Conservation (phyloP, 495 filamentous ascomycete species). For the Neurospora cerealis region DNA sequence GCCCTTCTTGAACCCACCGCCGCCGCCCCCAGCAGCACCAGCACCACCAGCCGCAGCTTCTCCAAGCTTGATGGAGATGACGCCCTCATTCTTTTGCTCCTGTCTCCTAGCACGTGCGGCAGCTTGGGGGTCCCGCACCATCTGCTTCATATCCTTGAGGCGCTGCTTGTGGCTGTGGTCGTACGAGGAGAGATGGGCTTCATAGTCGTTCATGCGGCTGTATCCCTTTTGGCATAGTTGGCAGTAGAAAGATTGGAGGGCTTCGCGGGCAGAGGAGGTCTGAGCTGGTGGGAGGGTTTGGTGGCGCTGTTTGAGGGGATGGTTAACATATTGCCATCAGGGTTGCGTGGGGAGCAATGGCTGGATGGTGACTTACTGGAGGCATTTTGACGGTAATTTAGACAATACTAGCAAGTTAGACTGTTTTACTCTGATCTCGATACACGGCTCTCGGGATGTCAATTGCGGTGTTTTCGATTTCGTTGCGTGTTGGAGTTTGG, state of each 20-base stretch:
- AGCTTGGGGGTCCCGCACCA: constrained; percentile 48
- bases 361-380: constrained; percentile 24
- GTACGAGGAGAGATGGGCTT: constrained; percentile 59
- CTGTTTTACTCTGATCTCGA: not conserved
- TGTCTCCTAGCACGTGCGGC: constrained; percentile 54
- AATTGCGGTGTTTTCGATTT: not conserved
- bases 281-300: constrained; percentile 47
- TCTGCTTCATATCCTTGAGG: constrained; percentile 57
- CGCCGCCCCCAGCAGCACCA: constrained; percentile 9
- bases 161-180: constrained; percentile 61
- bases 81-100: constrained; percentile 58
- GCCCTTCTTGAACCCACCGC: constrained; percentile 44
- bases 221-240: constrained; percentile 62
- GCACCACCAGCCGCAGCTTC: constrained; percentile 14
- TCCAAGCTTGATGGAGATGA: constrained; percentile 49
- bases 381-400: constrained; percentile 27
- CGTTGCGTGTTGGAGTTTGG: not conserved
- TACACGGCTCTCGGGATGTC: not conserved
- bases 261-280: constrained; percentile 80
- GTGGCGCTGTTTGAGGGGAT: constrained; percentile 22
- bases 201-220: constrained; percentile 59
- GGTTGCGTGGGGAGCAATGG: constrained; percentile 1
- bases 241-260: constrained; percentile 83
- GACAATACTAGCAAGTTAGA: no score
- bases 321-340: not conserved